phyloP scores from a whole-genome alignment of 805 yeast genomes.

The Metschnikowia santaceciliae region DNA sequence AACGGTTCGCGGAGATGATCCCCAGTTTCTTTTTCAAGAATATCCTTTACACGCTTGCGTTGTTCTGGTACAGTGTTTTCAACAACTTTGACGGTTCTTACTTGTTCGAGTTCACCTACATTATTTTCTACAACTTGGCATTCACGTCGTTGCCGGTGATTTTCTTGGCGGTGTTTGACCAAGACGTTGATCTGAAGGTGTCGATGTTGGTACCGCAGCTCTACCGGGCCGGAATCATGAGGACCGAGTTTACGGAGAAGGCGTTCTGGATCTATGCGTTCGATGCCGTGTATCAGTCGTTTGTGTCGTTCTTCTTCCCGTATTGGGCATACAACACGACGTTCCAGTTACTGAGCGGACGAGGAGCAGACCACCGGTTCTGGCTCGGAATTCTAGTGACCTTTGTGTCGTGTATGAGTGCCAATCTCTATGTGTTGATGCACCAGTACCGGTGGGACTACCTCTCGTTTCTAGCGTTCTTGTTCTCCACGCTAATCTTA shows the following conservation, averaged over 20 bases:
- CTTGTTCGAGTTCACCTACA: conserved; percentile 70
- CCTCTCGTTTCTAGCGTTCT: conserved; percentile 54
- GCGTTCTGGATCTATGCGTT: conserved; percentile 60
- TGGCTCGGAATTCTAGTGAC: conserved; percentile 68
- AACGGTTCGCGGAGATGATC: conserved; percentile 70
- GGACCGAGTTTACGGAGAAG: conserved; percentile 56
- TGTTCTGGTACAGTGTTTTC: conserved; percentile 74
- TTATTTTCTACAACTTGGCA: conserved; percentile 76
- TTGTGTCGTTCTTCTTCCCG: conserved; percentile 63
- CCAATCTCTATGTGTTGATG: conserved; percentile 60
- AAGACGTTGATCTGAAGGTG: conserved; percentile 65
- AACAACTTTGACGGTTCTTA: conserved; percentile 72
- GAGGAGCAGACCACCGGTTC: conserved; percentile 65
- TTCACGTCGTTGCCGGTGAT: conserved; percentile 79
- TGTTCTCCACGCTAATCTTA: conserved; percentile 55
- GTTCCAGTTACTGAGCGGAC: conserved; percentile 48
- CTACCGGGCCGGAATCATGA: conserved; percentile 62
- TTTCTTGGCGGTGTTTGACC: conserved; percentile 67
- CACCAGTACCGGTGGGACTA: conserved; percentile 83
- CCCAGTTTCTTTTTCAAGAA: conserved; percentile 78
- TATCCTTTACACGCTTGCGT: conserved; percentile 65
- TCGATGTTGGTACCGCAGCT: conserved; percentile 68
- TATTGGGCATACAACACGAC: conserved; percentile 48
- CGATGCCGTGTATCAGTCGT: conserved; percentile 73
- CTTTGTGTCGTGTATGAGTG: conserved; percentile 60